Evolutionary conservation across 2,329 filamentous ascomycete genomes (phyloP), one percentile per base, ranked within the genome.

Genomic region (Penicillium hesseltinei): DNA sequence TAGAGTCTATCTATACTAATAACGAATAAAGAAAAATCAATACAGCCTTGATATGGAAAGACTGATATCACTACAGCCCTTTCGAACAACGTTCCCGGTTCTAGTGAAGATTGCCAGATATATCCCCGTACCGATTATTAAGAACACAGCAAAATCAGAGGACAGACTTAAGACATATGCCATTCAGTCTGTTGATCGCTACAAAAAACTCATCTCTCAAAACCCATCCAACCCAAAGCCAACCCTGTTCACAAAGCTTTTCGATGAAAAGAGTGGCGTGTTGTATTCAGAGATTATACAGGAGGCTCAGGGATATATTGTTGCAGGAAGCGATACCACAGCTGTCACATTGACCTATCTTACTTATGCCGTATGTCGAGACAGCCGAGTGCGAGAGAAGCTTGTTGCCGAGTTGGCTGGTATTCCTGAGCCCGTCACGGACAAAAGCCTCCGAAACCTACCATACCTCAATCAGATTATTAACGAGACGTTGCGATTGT

Each of bases 291-390:
- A 82, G 25, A 70, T 81, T 1, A 55, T 63, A 4, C 61, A 64
- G 17, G 76, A 81, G 45, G 80, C 80, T 0, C 69, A 72, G 7
- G 65, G 62, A 0, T 81, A 79, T 59, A 82, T 84, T 45, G 56
- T 80, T 5, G 82, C 81, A 1, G 82, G 82, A 2, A 80, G 74
- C 38, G 81, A 83, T 55, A 84, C 82, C 0, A 83, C 81, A 0
- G 77, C 81, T 1, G 73, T 75, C 13, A 79, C 79, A 0, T 58
- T 84, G 43, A 83, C 81, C 0, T 83, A 82, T 38, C 64, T 72
- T 4, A 58, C 64, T 3, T 66, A 65, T 44, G 57, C 65, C 0
- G 69, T 70, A 4, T 69, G 63, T 25, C 44, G 50, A 17, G 48
- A 68, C 19, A 45, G 33, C 1, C 39, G 35, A 1, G 52, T 71